Evolutionary conservation across 768 basidiomycete species (phyloP).

Genomic region (Mycena kentingensis): DNA sequence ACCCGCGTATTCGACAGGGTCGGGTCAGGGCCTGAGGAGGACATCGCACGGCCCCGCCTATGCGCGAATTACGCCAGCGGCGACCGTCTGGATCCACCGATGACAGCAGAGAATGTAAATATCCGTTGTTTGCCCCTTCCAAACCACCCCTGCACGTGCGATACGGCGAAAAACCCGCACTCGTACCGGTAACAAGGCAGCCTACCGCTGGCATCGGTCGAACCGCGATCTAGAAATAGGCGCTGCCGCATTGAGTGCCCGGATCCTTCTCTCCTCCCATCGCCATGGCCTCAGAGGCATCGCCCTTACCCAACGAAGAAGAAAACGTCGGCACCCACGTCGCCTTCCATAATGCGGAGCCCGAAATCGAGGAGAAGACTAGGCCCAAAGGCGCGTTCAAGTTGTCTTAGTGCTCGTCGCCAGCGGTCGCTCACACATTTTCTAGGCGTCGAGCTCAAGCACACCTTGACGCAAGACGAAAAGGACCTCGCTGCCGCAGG

Average conservation of each 20-base stretch:
- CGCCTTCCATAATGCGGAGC: slow-evolving; percentile 49
- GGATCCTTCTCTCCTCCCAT: slow-evolving; percentile 1
- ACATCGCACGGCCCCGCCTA: not conserved
- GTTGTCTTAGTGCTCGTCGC: not conserved
- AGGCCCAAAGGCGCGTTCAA: slow-evolving; percentile 50
- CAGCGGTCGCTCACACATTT: not conserved
- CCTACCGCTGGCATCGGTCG: not conserved
- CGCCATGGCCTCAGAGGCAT: slow-evolving; percentile 4
- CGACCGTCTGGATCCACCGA: not conserved
- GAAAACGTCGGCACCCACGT: slow-evolving; percentile 43
- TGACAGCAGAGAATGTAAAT: not conserved
- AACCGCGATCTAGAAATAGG: slow-evolving; percentile 3
- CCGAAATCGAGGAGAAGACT: slow-evolving; percentile 43
- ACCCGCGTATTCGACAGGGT: not conserved
- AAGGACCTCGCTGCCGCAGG: slow-evolving; percentile 68
- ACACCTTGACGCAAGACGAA: slow-evolving; percentile 67
- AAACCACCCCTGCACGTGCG: not conserved
- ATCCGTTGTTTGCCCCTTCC: not conserved
- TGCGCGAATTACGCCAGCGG: not conserved
- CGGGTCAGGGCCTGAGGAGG: not conserved
- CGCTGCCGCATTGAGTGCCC: not conserved
- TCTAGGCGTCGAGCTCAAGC: slow-evolving; percentile 49
- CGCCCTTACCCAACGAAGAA: slow-evolving; percentile 31
- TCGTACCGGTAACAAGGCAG: not conserved
- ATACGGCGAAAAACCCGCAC: slow-evolving; percentile 8